Evolutionary conservation across 129 eudicot genomes (phyloP), one percentile per base, ranked within the genome.

Genomic region (Tagetes erecta): DNA sequence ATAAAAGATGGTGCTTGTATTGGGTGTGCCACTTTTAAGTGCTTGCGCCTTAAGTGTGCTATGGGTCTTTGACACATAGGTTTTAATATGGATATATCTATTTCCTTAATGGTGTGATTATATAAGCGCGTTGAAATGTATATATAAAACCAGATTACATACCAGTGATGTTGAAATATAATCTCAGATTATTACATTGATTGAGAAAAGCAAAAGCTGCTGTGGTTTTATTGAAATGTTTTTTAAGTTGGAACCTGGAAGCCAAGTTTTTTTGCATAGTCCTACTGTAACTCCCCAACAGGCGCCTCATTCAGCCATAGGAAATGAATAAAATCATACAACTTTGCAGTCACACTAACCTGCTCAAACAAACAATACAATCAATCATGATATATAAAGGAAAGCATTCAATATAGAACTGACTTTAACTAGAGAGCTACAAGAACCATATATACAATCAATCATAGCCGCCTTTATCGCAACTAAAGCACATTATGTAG

Each of bases 271-370:
- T 34, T 35, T 67, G 63, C 62, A 68, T 31, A 30, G 3, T 69
- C 80, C 86, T 83, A 93, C 58, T 84, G 91, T 78, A 93, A 80
- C 83, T 93, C 98, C 76, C 99, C 97, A 3, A 95, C 96, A 10
- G 99, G 99, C 36, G 99, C 99, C 74, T 95, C 99, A 46, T 91
- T 95, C 74, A 95, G 97, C 99, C 99, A 95, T 76, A 95, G 84
- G 86, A 91, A 95, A 77, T 95, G 99, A 77, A 95, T 95, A 82
- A 95, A 95, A 70, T 95, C 97, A 11, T 95, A 95, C 78, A 95
- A 41, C 81, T 91, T 88, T 27, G 97, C 89, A 50, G 97, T 95
- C 74, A 95, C 99, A 63, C 99, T 91, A 72, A 93, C 98, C 98
- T 93, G 96, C 75, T 67, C 56, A 71, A 63, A 53, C 58, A 71